Evolutionary conservation across 2,329 filamentous ascomycete species (phyloP).

Genomic region (Penicillium frequentans): DNA sequence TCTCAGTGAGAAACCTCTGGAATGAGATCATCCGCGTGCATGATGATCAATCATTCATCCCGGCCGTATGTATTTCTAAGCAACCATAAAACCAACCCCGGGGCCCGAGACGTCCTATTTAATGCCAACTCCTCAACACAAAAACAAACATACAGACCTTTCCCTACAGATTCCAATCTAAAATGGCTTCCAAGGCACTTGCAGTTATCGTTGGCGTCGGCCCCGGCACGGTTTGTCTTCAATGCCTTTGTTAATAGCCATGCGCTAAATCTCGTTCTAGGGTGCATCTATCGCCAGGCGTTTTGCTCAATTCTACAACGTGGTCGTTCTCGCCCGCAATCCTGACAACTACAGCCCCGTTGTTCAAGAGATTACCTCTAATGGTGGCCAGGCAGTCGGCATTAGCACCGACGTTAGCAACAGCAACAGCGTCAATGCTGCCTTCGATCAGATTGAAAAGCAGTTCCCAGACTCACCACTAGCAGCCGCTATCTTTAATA

Average conservation of each 20-base stretch:
- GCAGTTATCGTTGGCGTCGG: slow-evolving; percentile 50
- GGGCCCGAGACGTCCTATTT: slow-evolving; percentile 9
- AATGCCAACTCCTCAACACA: not conserved
- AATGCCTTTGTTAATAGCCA: not conserved
- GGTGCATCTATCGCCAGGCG: slow-evolving; percentile 61
- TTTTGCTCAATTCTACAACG: slow-evolving; percentile 59
- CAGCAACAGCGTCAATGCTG: slow-evolving; percentile 51
- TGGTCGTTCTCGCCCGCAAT: slow-evolving; percentile 60
- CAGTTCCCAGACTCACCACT: slow-evolving; percentile 50
- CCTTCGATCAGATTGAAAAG: slow-evolving; percentile 55
- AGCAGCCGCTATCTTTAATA: slow-evolving; percentile 62
- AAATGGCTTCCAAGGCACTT: slow-evolving; percentile 42
- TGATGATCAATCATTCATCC: slow-evolving; percentile 24
- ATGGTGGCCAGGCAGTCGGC: slow-evolving; percentile 60
- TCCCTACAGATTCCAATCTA: not conserved
- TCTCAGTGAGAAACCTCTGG: slow-evolving; percentile 3
- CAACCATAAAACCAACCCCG: slow-evolving; percentile 7
- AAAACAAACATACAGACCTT: not conserved
- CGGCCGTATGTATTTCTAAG: too few species aligned
- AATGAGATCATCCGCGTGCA: slow-evolving; percentile 22
- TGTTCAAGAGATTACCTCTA: slow-evolving; percentile 59
- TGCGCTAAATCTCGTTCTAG: slow-evolving; percentile 43
- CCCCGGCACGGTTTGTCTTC: slow-evolving; percentile 41
- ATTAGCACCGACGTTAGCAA: slow-evolving; percentile 61
- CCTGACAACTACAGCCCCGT: slow-evolving; percentile 56